Evolutionary conservation across 208 protist genomes (phyloP), one percentile per base, ranked within the genome.

Genomic region (Leishmania guyanensis): DNA sequence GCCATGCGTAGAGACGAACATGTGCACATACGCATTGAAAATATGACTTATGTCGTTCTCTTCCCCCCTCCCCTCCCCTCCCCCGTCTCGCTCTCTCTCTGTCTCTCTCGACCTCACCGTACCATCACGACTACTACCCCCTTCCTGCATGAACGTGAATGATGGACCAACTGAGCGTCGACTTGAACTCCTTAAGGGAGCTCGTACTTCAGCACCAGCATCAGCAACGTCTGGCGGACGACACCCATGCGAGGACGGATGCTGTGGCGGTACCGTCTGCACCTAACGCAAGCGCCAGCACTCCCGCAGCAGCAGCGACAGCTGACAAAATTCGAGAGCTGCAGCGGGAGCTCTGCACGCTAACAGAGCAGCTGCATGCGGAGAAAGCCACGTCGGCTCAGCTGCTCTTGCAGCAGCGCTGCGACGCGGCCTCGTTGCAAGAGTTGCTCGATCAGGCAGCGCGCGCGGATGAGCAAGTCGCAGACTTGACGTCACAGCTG

Each of bases 341-440:
- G 70, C 80, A 79, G 46, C 65, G n/a, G 16, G 84, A 88, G 56
- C 62, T 78, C 1, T 2, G 80, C 33, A 54, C 68, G 17, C 54
- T 76, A 50, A 84, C 80, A 10, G 85, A 75, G 26, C 79, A 89
- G 77, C 80, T 84, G 53, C 83, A 86, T 48, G 77, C 60, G 0
- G 85, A 88, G 20, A 51, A 75, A 6, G 69, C 75, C 22, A 72
- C 65, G 5, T 66, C 70, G 36, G 77, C 81, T 39, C 86, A 90
- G 64, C 68, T 93, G 16, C 85, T 71, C n/a, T 39, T 84, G 4
- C 79, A 88, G 26, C 75, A 78, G 12, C 85, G 82, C n/a, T 78
- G 79, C 50, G 77, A 78, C 64, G 77, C 64, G 1, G 83, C 80
- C 8, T 22, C 77, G 17, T 4, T 86, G 14, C 82, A 81, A 33